phyloP scores from a whole-genome alignment of 2,329 filamentous ascomycete species.

The Aphanocladium album region DNA sequence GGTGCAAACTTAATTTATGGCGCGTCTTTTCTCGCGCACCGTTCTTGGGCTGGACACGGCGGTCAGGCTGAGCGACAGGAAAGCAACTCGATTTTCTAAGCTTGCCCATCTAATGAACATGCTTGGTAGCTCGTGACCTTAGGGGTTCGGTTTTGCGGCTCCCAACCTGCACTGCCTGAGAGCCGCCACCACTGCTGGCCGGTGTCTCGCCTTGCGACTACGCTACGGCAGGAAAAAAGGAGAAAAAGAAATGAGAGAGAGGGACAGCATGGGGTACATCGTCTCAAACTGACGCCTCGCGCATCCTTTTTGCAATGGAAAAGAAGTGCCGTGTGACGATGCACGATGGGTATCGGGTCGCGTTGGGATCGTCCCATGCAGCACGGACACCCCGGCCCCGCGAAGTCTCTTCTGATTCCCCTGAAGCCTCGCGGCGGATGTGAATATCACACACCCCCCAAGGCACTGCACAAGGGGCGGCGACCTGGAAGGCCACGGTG shows the following conservation, averaged over 20 bases:
- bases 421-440: too few relatives aligned
- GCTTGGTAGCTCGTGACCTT: too few relatives aligned
- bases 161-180: not conserved
- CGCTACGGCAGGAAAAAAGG: not conserved
- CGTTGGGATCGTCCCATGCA: not conserved
- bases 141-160: too few relatives aligned
- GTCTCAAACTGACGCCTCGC: not conserved
- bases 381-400: not conserved
- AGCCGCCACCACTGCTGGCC: not conserved
- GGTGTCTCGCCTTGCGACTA: not conserved
- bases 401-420: not conserved
- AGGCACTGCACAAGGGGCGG: too few relatives aligned
- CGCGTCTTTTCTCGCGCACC: not conserved
- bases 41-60: not conserved
- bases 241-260: not conserved
- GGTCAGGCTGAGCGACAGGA: not conserved
- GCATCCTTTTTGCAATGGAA: not conserved
- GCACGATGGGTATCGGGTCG: not conserved
- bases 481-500: too few relatives aligned
- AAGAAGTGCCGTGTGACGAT: not conserved
- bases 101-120: too few relatives aligned
- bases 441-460: too few relatives aligned
- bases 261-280: not conserved
- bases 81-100: not conserved
- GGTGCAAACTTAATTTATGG: not conserved